Evolutionary conservation across 257 asterid species (phyloP), one percentile per base, ranked within the genome.

Genomic region (Nicotiana tomentosiformis): DNA sequence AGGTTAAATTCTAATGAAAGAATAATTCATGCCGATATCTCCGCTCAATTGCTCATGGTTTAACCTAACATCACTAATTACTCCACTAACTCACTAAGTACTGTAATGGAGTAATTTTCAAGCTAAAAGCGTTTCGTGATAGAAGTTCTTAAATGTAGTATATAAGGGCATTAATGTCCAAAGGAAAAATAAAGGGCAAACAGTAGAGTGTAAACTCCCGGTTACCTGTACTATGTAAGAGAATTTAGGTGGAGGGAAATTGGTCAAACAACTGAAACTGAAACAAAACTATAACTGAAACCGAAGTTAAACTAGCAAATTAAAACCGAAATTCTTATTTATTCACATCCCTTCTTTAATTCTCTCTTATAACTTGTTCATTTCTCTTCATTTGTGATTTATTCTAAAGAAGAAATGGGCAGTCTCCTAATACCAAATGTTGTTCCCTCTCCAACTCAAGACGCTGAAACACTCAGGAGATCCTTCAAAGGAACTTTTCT

Each of bases 391-490:
- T 23, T 43, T 35, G 20, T 49, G 11, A 7, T 39, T 2, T 2
- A 2, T 17, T 5, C 15, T 23, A 7, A 20, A 46, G 43, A 65
- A 43, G 76, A 64, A 82, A 93, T 93, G 97, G 89, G 92, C 26
- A 90, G 96, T 4, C 61, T 94, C 2, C 81, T 85, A 74, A 23
- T 92, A 26, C 95, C 98, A 18, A 87, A 87, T 14, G 72, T 37
- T 32, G 89, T 90, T 88, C 97, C 96, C n/a, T 85, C 97, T 84
- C 98, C 97, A 58, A 84, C 84, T 60, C 69, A 87, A 61, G 98
- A 94, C 83, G 92, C 92, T 74, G 89, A 89, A 85, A 84, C 58
- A 5, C 92, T 94, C 85, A 81, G 77, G 39, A 88, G 84, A 12
- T 90, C 97, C 61, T 90, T 90, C 84, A 82, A 85, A 58, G 96